Evolutionary conservation across 2,329 filamentous ascomycete species (phyloP), one percentile per base, ranked within the genome.

Genomic region (Clonostachys sp.): DNA sequence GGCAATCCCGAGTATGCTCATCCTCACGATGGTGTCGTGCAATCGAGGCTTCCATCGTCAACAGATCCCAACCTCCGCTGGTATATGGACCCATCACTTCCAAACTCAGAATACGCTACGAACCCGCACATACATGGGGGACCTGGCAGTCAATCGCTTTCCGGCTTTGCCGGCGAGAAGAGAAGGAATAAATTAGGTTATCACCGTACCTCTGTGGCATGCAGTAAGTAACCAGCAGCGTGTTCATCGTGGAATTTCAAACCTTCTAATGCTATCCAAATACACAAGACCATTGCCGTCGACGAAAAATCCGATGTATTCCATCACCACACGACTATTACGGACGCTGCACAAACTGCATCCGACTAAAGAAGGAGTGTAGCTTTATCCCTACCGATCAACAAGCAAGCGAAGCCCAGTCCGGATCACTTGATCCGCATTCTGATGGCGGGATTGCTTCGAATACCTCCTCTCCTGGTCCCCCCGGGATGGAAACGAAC

Each of bases 191-290:
- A 95, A 69, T 77, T 97, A 51, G 92, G 92, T 38, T 97, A 97
- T 64, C 92, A 96, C 71, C 83, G 92, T 61, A 96, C 91, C 35
- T 95, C 91, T 41, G 89, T 96, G 57, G 94, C 92, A 57, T 97
- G 92, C 73, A 87, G 92, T 97, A 80, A 81, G 91, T 83, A 36
- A 16, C 7, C 16, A 43, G 33, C 9, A 33, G 14, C 40, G 13
- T 35, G 12, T 17, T 40, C 34, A 41, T 24, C 30, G 5, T 12
- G 20, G 16, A 24, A 30, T 24, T 20, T 14, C 43, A 12, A 24
- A 17, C 17, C 35, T 24, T 20, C 20, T 34, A 33, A 49, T 30
- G 30, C 24, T 30, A 30, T 42, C 17, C 36, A 39, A 44, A 48
- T 45, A 54, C 54, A 35, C 33, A 35, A 96, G 92, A 87, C 48